Evolutionary conservation across 495 filamentous ascomycete species (phyloP), one percentile per base, ranked within the genome.

Genomic region (Xanthoparmelia taractica): DNA sequence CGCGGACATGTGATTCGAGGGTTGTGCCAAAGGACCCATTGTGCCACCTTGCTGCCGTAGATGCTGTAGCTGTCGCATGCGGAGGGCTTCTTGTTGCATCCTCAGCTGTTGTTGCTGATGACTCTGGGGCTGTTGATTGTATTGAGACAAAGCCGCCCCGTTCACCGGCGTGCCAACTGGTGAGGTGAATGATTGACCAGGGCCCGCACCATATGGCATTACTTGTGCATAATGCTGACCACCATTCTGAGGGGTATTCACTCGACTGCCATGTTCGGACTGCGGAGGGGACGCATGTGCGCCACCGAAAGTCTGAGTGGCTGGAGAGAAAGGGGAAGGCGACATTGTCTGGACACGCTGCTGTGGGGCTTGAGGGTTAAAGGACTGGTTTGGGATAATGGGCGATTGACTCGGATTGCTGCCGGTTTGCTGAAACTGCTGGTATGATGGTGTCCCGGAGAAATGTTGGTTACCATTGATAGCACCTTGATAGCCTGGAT

Each of bases 341-440:
- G 93, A 97, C 38, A 90, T 85, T 33, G 94, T 96, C 64, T 90
- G 86, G 73, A 96, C 87, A 61, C 91, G 78, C 74, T 92, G 90
- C 18, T 87, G 88, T 41, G 85, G 82, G 68, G 77, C 83, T 59
- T 79, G 79, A 50, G 79, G 79, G 41, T 85, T 81, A 66, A 85
- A 89, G 6, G 83, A 76, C 73, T 94, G 91, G 73, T 92, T 91
- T 54, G 79, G 80, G 79, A 91, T 82, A 69, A 90, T 81, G 55
- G 93, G 93, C 3, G 93, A 97, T 48, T 91, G 92, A 25, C 89
- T 93, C 59, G 91, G 86, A 72, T 87, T 92, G 48, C 85, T 80
- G 37, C 86, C 85, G 70, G 87, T 87, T 72, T 90, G 87, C 72
- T 92, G 89, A 29, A 95, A 84, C 69, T 94, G 90, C 62, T 91